Evolutionary conservation across 108 stramenopile species (phyloP), one percentile per base, ranked within the genome.

Genomic region (Fragilaria radians): DNA sequence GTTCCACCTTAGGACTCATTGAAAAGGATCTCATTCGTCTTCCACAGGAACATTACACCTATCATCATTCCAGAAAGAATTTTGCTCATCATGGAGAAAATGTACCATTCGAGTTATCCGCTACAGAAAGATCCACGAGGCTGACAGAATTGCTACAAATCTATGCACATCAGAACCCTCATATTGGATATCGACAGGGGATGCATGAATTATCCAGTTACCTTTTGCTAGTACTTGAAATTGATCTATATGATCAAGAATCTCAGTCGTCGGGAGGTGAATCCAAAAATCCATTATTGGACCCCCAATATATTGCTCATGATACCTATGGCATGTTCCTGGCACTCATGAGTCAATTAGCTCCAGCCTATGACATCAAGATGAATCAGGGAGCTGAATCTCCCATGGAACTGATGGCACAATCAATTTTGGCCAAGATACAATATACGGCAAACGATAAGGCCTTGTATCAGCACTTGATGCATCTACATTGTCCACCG

Each of bases 121-220:
- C 33, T n/a, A 57, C 57, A 26, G 79, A 80, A 59, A 55, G 79
- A 11, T 59, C 72, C 1, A 62, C 36, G 18, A 27, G 48, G 48
- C 49, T 80, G 27, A 64, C 70, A 0, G 67, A 65, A 57, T 53
- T 80, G 0, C 48, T 80, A 23, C 72, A 72, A 48, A 60, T 80
- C 0, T 76, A 80, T 47, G 68, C 80, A 7, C 61, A 66, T 45
- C 79, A 76, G 54, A 77, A 88, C 32, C 66, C 78, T 0, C 52
- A 57, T 5, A 74, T 86, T 48, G 91, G 87, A 48, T 89, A 92
- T 72, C 81, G 86, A 36, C 87, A 92, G 61, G 91, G 91, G 4
- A 92, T 92, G 91, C 91, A 92, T 52, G 91, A 92, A 52, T 78
- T 88, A 52, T 73, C 83, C 3, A 80, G 78, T 50, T 85, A 81